Conservation (phyloP, 2,329 filamentous ascomycete species). For the Fusarium lyarnte region DNA sequence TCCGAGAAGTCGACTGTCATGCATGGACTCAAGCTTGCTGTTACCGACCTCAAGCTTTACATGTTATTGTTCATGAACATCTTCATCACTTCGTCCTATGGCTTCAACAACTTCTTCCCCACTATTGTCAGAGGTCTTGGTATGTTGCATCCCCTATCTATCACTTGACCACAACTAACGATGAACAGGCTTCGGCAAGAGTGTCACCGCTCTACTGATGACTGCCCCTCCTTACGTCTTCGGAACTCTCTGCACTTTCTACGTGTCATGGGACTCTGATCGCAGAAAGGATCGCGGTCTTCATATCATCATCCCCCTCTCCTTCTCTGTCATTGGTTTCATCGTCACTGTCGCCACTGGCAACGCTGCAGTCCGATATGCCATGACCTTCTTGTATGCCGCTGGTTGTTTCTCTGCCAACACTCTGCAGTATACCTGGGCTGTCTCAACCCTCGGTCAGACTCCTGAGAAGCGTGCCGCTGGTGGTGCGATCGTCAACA, state of each 20-base stretch:
- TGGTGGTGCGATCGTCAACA: constrained; percentile 49
- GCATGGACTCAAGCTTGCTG: constrained; percentile 31
- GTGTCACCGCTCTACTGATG: constrained; percentile 62
- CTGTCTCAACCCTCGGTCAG: constrained; percentile 45
- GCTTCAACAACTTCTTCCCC: constrained; percentile 50
- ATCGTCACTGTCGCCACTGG: constrained; percentile 68
- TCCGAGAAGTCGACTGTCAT: constrained; percentile 27
- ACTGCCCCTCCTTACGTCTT: constrained; percentile 67
- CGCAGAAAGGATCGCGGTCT: constrained; percentile 68
- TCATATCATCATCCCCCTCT: constrained; percentile 66
- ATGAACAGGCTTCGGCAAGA: constrained; percentile 53
- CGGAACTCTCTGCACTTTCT: constrained; percentile 63
- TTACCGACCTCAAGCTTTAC: constrained; percentile 34
- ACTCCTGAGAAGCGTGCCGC: constrained; percentile 52
- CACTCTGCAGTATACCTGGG: constrained; percentile 49
- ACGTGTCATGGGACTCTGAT: constrained; percentile 70
- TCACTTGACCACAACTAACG: background rate
- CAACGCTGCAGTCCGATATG: constrained; percentile 31
- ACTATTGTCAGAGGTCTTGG: constrained; percentile 68
- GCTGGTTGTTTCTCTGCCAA: constrained; percentile 45
- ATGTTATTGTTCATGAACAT: constrained; percentile 36
- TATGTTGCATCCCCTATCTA: background rate
- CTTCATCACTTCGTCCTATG: constrained; percentile 41
- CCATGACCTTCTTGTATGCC: constrained; percentile 37
- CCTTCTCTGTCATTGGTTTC: constrained; percentile 64